Base-by-base conservation (phyloP, 257 asterid genomes). In the Solanum medicagineum region DNA sequence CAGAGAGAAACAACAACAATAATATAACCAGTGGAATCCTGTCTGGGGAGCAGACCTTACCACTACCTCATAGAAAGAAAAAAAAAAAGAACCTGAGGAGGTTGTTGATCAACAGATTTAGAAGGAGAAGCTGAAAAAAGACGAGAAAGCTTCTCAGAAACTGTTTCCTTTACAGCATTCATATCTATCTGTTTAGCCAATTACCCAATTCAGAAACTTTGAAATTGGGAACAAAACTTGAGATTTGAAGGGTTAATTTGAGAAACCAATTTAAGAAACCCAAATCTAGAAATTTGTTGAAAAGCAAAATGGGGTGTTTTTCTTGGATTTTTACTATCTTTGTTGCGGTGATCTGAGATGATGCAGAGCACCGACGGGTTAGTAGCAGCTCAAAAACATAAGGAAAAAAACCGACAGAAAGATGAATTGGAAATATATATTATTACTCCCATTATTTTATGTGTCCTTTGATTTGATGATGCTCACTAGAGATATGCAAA, bases 101-200 rank as follows among this genome's bases (percentile, higher is more conserved):
- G 10, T 65, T 86, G 95, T 74, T 88, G 97, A 91, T 93, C 96
- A 86, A 77, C 77, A 87, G 84, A 80, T 81, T 85, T 89, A 47
- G 95, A 84, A 84, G 94, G 93, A 1, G 98, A 93, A 93, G 93
- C 96, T 80, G 98, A 93, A 85, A 96, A 93, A 9, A 92, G 85
- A 55, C 92, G 89, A 1, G 99, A 92, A 44, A 95, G 91, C 84
- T 90, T 93, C 63, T 90, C 94, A 29, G 96, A 92, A 83, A 96
- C 93, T 80, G 88, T 89, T 69, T 94, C 94, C 87, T 90, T 96
- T n/a, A 94, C 86, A 60, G 93, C 90, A 87, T 91, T 86, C 99
- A 96, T 96, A 47, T 85, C 75, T 86, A 65, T 49, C 17, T 57
- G 20, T 20, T 65, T 81, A 74, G 14, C 6, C 20, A 42, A 13